These are phyloP conservation scores for Neofusicoccum parvum DNA, from an alignment of 2,329 filamentous ascomycete species.

Conservation along the genomic window DNA sequence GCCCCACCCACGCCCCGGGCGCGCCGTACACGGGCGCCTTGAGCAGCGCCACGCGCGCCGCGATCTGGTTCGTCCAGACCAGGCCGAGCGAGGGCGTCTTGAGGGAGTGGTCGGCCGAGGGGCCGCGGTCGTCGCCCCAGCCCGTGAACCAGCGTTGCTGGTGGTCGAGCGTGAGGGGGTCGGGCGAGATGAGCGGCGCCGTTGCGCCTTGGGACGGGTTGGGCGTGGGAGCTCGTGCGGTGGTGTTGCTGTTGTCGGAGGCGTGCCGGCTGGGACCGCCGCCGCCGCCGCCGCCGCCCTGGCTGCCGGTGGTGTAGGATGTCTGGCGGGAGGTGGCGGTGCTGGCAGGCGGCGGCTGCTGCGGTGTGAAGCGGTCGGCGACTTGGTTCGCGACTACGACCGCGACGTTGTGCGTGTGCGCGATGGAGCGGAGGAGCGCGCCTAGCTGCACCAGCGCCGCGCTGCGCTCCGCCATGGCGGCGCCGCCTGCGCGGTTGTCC, in stretches of 20 bases:
- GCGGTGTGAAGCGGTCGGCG: constrained; percentile 72
- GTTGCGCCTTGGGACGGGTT: constrained; percentile 20
- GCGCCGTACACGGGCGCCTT: constrained; percentile 61
- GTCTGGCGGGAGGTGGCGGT: constrained; percentile 28
- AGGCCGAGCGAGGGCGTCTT: constrained; percentile 89
- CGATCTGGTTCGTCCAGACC: constrained; percentile 88
- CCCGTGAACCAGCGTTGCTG: constrained; percentile 95
- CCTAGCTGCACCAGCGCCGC: constrained; percentile 77
- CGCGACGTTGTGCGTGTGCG: constrained; percentile 72
- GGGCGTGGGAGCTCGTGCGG: constrained; percentile 24
- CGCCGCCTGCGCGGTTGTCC: constrained; percentile 30
- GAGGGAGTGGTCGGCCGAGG: constrained; percentile 36
- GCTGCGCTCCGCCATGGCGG: constrained; percentile 71
- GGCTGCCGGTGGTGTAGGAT: constrained; percentile 32
- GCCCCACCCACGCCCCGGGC: constrained; percentile 39
- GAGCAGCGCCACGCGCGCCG: constrained; percentile 78
- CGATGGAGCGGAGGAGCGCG: constrained; percentile 73
- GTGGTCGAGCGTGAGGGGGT: constrained; percentile 75
- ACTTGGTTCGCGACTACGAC: constrained; percentile 96
- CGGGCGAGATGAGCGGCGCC: constrained; percentile 44
- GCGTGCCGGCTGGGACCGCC: no score
- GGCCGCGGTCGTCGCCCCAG: constrained; percentile 58
- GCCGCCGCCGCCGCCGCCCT: not conserved
- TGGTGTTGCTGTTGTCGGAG: not conserved
- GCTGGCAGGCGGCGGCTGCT: constrained; percentile 21